Percentiles rank a stretch among this genome's conserved stretches.
phyloP scores from a whole-genome alignment of 352 stramenopile genomes.

The Pythium plurisporium region DNA sequence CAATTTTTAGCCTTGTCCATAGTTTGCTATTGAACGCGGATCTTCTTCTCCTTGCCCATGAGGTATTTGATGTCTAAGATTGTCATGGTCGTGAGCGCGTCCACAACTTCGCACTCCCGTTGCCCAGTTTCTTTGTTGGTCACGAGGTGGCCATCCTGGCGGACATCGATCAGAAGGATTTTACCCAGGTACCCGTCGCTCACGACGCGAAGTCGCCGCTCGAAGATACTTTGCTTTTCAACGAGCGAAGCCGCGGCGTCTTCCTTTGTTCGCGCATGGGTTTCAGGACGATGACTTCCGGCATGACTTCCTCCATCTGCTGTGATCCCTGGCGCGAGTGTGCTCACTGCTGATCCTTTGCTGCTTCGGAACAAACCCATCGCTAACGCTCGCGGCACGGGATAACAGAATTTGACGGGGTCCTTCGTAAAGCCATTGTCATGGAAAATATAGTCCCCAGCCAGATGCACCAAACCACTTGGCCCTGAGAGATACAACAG shows the following conservation, averaged over 20 bases:
- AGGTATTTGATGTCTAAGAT: constrained; percentile 59
- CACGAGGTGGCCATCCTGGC: constrained; percentile 26
- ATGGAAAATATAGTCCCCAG: constrained; percentile 49
- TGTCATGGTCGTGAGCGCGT: constrained; percentile 43
- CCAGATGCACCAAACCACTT: constrained; percentile 38
- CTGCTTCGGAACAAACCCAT: constrained; percentile 30
- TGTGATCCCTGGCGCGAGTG: neutral
- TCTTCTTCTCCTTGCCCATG: constrained; percentile 24
- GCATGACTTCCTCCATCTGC: neutral
- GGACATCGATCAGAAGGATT: constrained; percentile 36
- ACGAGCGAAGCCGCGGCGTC: neutral
- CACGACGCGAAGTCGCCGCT: constrained; percentile 31
- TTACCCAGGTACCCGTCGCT: constrained; percentile 30
- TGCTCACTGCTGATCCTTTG: neutral
- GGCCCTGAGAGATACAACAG: constrained; percentile 47
- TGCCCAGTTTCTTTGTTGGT: constrained; percentile 27
- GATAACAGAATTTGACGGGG: constrained; percentile 30
- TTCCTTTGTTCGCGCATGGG: neutral
- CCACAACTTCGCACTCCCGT: constrained; percentile 33
- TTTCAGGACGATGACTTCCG: neutral
- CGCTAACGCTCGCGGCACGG: constrained; percentile 26
- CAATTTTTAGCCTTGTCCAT: no score
- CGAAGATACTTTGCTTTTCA: constrained; percentile 39
- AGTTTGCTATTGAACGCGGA: constrained; percentile 3
- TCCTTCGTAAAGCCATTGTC: constrained; percentile 35